Evolutionary conservation across 2,329 filamentous ascomycete genomes (phyloP).

Genomic region (Cercospora zeae-maydis): DNA sequence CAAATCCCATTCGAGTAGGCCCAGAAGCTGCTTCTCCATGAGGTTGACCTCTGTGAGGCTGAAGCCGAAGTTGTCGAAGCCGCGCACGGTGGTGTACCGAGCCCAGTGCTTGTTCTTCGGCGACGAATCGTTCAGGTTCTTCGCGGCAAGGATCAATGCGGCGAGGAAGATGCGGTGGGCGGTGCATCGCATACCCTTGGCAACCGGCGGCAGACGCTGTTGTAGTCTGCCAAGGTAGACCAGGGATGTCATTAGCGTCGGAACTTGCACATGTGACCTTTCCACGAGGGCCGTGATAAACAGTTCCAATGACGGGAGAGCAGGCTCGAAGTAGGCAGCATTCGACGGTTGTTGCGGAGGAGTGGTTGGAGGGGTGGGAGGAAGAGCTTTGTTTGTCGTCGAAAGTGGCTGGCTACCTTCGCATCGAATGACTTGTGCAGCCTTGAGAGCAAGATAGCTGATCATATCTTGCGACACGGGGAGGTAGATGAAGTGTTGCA

Average conservation of each 20-base stretch:
- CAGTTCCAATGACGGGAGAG: constrained; percentile 73
- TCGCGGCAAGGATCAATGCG: constrained; percentile 78
- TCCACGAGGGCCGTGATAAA: constrained; percentile 92
- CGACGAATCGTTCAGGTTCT: constrained; percentile 97
- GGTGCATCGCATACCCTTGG: constrained; percentile 93
- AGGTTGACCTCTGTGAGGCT: constrained; percentile 94
- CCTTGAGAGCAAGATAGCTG: constrained; percentile 68
- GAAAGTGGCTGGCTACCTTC: constrained; percentile 48
- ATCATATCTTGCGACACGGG: constrained; percentile 76
- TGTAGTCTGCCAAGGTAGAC: constrained; percentile 87
- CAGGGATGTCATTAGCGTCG: constrained; percentile 93
- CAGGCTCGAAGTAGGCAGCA: constrained; percentile 49
- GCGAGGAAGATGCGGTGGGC: constrained; percentile 97
- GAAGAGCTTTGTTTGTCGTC: constrained; percentile 45
- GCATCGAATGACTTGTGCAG: constrained; percentile 75
- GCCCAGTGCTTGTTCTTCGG: constrained; percentile 99
- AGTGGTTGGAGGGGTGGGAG: constrained; percentile 58
- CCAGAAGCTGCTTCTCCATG: constrained; percentile 98
- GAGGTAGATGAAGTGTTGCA: constrained; percentile 76
- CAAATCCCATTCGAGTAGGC: constrained; percentile 91
- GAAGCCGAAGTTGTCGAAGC: constrained; percentile 79
- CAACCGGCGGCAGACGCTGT: constrained; percentile 82
- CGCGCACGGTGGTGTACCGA: constrained; percentile 76
- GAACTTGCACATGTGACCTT: constrained; percentile 92
- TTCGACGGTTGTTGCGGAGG: constrained; percentile 49